Base-by-base conservation (phyloP, 129 eudicot genomes). In the Chrysanthemum lavandulifolium region DNA sequence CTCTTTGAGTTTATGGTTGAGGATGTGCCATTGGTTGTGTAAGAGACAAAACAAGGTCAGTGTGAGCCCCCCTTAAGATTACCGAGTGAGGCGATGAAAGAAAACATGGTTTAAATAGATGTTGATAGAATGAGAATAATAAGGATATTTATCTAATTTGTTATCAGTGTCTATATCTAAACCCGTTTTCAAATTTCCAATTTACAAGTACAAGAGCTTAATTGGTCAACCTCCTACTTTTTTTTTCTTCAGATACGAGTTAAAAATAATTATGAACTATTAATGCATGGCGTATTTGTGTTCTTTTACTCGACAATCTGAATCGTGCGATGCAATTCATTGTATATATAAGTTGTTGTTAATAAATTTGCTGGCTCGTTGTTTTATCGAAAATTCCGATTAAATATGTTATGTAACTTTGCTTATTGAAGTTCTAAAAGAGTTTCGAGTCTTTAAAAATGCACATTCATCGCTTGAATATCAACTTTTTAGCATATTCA, bases 31-130 rank as follows among this genome's bases (percentile, higher is more conserved):
- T 40, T 40, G 61, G 53, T 36, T 21, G 76, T 15, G 11, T 64
- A 53, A 65, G 79, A 16, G 73, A 36, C 13, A 53, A 45, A 3
- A 21, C n/a, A 9, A 73, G 36, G 50, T 73, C 77, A 36, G 62
- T 6, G 16, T 62, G 77, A 16, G 36, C 75, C 51, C 14, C 47
- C 10, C 1, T 40, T 10, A 1, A 5, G 43, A 36, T 36, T 36
- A 36, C 1, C 47, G 47, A 15, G 23, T 14, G 13, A 29, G 2
- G 11, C 13, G 68, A 63, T 63, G 59, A 68, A 49, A 67, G 51
- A 15, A 58, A 18, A 56, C 67, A 13, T 5, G 74, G 33, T 67
- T 40, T 67, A 67, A 12, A 67, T 67, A 67, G 71, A 23, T 18
- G 55, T 4, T 40, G 10, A 40, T 40, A 40, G 15, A 3, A 10